Evolutionary conservation across 208 protist species (phyloP), one percentile per base, ranked within the genome.

Genomic region (Spongospora subterranea): DNA sequence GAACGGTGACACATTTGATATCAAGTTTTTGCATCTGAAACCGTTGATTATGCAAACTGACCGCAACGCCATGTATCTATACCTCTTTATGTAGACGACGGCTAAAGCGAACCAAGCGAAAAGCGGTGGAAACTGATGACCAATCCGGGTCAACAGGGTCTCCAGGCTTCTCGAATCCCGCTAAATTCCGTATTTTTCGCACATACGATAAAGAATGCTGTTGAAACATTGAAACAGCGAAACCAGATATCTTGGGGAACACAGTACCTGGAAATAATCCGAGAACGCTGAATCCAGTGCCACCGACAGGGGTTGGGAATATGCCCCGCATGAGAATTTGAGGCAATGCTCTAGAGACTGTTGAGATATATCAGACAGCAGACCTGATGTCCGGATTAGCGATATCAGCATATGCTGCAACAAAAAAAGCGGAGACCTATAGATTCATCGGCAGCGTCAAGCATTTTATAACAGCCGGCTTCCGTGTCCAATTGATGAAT

Each of bases 81-180:
- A 82, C 71, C 71, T 82, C 17, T 40, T 39, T 35, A 82, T n/a
- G 71, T 45, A 82, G n/a, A 17, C n/a, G 6, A 6, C n/a, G 6
- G 6, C 17, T n/a, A 82, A 82, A 82, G n/a, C 71, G 71, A 45
- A 82, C 35, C 6, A 82, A 35, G 6, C 71, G n/a, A n/a, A 82
- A 82, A 20, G 71, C 71, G n/a, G 17, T 82, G n/a, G 71, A 20
- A 45, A 35, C 35, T 35, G 71, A 82, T 45, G 71, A 82, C 71
- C 71, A 82, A 39, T 82, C 71, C 17, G 71, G 35, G n/a, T 35
- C n/a, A n/a, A 6, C 71, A n/a, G 40, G 17, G 35, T 45, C 71
- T 6, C n/a, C 35, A n/a, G 35, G 13, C 6, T 82, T n/a, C n/a
- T n/a, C 71, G n/a, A 39, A 35, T 45, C 71, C 71, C 13, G 71